phyloP scores from a whole-genome alignment of 2,329 filamentous ascomycete genomes.

The Hypomyces perniciosus region DNA sequence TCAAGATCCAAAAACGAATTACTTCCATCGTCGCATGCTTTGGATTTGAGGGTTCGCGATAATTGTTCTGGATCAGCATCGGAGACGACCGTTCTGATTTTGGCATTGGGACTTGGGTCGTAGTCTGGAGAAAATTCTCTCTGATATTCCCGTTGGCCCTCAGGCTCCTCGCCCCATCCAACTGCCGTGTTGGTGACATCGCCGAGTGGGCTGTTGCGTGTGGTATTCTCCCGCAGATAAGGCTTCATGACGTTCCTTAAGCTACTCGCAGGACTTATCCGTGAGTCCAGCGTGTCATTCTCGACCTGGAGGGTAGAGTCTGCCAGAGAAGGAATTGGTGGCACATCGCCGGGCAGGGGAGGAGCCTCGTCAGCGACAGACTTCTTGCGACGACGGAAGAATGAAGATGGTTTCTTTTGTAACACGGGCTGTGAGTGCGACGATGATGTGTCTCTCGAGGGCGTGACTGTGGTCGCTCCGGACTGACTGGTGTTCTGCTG shows the following conservation, averaged over 20 bases:
- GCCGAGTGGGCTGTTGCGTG: conserved; percentile 15
- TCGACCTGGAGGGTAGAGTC: conserved; percentile 27
- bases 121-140: conserved; percentile 71
- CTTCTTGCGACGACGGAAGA: conserved; percentile 91
- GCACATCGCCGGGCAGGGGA: conserved; percentile 45
- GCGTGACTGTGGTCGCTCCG: conserved; percentile 42
- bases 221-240: conserved; percentile 49
- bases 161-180: conserved; percentile 18
- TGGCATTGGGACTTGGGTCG: conserved; percentile 63
- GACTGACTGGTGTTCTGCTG: conserved; percentile 17
- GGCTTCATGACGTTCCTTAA: conserved; percentile 82
- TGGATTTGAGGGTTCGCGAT: conserved; percentile 22
- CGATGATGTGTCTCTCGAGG: conserved; percentile 42
- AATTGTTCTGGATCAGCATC: conserved; percentile 32
- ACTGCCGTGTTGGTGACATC: conserved; percentile 21
- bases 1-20: conserved; percentile 49
- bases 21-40: conserved; percentile 29
- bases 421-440: conserved; percentile 49
- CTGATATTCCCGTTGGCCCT: conserved; percentile 31
- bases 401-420: conserved; percentile 88
- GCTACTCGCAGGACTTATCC: conserved; percentile 67
- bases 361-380: conserved; percentile 68
- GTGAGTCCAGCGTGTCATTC: conserved; percentile 26
- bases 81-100: conserved; percentile 62
- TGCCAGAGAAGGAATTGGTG: conserved; percentile 33